Base-by-base conservation (phyloP, 805 yeast species). In the Yarrowia alimentaria region DNA sequence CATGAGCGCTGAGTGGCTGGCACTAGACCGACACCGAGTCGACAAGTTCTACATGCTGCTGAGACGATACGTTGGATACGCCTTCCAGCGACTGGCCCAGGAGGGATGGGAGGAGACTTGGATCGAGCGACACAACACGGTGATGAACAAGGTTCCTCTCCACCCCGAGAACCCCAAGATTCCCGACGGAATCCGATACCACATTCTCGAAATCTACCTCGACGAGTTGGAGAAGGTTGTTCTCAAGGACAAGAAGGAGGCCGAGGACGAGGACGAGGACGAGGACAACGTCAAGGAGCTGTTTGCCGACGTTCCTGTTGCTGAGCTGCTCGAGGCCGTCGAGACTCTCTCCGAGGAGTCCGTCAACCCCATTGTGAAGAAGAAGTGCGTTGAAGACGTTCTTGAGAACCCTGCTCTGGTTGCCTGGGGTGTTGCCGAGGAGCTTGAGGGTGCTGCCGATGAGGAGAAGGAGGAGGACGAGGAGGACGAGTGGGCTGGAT, bases 11-110 rank as follows among this genome's bases (percentile, higher is more conserved):
- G 95, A 93, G 66, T 93, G 98, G 98, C 74, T 79, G 48, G 72
- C 73, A 6, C 76, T 93, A 51, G 98, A 91, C 67, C 83, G 84
- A 53, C 74, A 73, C 78, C 80, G 99, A 69, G 64, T 90, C 51
- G 96, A 93, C 68, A 93, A 93, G 68, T 93, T 76, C 67, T 79
- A 85, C 59, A 68, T 90, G 68, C 70, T 93, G 58, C 76, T 90
- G 56, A 81, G 99, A 73, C 75, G 89, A 61, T 84, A 81, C 6
- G 66, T 87, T 19, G 77, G 79, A 56, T 83, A 79, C 60, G 79
- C 77, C 58, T 71, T 93, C 58, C 73, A 70, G 57, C 76, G 80
- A 57, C 68, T 90, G 28, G 64, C 71, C 45, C 54, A 59, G 2
- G 72, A 77, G 52, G 63, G 74, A 2, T 89, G 91, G 88, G 72